Evolutionary conservation across 768 basidiomycete species (phyloP), one percentile per base, ranked within the genome.

Genomic region (Tylopilus felleus): DNA sequence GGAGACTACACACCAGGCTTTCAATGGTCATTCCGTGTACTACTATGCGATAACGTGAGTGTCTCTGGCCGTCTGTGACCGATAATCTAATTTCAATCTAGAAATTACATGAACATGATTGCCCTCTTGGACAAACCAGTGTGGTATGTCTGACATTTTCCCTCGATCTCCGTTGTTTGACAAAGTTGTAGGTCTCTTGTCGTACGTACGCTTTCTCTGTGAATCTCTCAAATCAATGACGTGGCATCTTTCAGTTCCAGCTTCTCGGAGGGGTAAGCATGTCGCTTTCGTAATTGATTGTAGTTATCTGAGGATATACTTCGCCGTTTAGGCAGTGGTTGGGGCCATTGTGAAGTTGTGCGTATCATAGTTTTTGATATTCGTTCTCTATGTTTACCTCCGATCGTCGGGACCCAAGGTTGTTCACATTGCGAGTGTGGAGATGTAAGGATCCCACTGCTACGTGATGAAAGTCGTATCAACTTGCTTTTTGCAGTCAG

Each of bases 361-460:
- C 44, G 80, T 70, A 12, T 39, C n/a, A 31, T 25, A 4, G 13
- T 47, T 35, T 42, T 23, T 33, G 42, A 17, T 5, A 4, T 6
- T 23, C 22, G 17, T 56, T 41, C n/a, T 21, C 8, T 14, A 19
- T 28, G 22, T 43, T 47, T 22, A 21, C 13, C 39, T 33, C 31
- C 47, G 9, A 49, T 31, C 22, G 3, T 25, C 45, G 23, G 31
- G 17, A 47, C 16, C 33, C 33, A 33, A 85, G 82, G 36, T 74
- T 76, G 46, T 85, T 83, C 53, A 74, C 80, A 1, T 71, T 84
- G 68, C 79, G 83, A 14, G 83, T 85, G 13, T 85, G 82, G 82
- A 69, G 82, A 66, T 85, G 83, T 84, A 66, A 54, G 68, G 14
- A 49, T 59, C 71, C 25, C 45, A 63, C n/a, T 53, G 8, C 16